These are phyloP conservation scores for Tripterygium wilfordii DNA, from an alignment of 177 flowering plant genomes.

Conservation along the genomic window DNA sequence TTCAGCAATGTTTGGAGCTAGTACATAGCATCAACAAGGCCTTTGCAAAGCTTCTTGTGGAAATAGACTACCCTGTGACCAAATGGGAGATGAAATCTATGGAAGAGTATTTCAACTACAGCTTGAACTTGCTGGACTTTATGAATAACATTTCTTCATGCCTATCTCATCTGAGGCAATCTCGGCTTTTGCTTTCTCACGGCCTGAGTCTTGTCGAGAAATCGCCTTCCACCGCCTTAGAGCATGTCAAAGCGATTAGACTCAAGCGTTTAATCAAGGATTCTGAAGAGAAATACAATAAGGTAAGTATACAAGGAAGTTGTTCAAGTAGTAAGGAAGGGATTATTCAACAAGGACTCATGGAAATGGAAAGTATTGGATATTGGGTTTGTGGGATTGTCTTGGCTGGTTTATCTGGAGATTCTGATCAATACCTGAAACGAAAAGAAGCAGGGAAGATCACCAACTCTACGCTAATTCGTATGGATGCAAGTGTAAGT, in stretches of 20 bases:
- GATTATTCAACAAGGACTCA: constrained; percentile 33
- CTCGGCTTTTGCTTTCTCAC: constrained; percentile 29
- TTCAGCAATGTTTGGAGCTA: constrained; percentile 25
- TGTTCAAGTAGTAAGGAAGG: constrained; percentile 19
- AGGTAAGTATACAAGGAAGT: constrained; percentile 3
- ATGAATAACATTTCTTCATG: constrained; percentile 34
- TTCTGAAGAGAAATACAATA: not conserved
- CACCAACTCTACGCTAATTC: constrained; percentile 5
- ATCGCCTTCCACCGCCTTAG: constrained; percentile 15
- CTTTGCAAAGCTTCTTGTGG: constrained; percentile 40
- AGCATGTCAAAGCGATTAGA: constrained; percentile 17
- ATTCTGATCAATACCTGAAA: constrained; percentile 24
- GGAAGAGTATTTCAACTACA: constrained; percentile 42
- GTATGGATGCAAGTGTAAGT: constrained; percentile 12
- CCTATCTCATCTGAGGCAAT: constrained; percentile 42
- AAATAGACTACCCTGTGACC: constrained; percentile 36
- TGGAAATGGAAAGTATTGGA: constrained; percentile 19
- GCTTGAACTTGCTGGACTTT: constrained; percentile 29
- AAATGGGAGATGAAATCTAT: constrained; percentile 30
- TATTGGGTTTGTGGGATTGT: constrained; percentile 35
- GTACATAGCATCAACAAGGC: constrained; percentile 28
- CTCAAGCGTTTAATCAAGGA: constrained; percentile 9
- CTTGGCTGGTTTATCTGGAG: constrained; percentile 32
- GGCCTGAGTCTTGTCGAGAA: constrained; percentile 25
- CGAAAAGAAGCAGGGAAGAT: constrained; percentile 7